Evolutionary conservation across 1,284 basidiomycete species (phyloP).

Genomic region (Cutaneotrichosporon cutaneum): DNA sequence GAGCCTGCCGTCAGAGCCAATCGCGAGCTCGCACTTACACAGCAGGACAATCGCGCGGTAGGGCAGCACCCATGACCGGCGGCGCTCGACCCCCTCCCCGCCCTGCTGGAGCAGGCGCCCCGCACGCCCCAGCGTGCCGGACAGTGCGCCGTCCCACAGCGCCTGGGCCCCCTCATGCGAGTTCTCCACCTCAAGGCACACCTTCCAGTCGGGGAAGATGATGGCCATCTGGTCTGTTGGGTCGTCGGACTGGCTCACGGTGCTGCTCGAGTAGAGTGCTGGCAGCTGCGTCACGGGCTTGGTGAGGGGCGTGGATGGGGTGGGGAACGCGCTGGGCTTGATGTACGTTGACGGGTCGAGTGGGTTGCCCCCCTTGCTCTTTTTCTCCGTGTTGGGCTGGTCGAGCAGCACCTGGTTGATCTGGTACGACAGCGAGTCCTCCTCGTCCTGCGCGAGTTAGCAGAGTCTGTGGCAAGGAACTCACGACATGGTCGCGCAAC

Average conservation of each 20-base stretch:
- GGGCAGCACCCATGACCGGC: slow-evolving; percentile 65
- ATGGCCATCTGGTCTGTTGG: slow-evolving; percentile 68
- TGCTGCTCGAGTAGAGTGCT: slow-evolving; percentile 68
- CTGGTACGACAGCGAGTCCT: slow-evolving; percentile 66
- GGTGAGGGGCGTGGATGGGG: slow-evolving; percentile 31
- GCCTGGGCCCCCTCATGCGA: slow-evolving; percentile 65
- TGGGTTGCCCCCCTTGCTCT: slow-evolving; percentile 24
- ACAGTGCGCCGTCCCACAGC: slow-evolving; percentile 65
- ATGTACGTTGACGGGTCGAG: slow-evolving; percentile 28
- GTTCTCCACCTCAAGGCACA: slow-evolving; percentile 67
- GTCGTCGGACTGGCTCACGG: slow-evolving; percentile 71
- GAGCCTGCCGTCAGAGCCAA: slow-evolving; percentile 62
- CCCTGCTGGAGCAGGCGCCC: slow-evolving; percentile 32
- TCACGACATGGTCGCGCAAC: slow-evolving; percentile 67
- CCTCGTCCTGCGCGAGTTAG: slow-evolving; percentile 53
- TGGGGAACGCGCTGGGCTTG: slow-evolving; percentile 37
- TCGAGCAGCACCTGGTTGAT: slow-evolving; percentile 49
- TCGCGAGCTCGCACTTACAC: slow-evolving; percentile 60
- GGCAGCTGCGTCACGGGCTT: slow-evolving; percentile 51
- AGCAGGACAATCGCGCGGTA: slow-evolving; percentile 70
- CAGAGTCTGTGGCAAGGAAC: slow-evolving; percentile 12
- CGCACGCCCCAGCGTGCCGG: slow-evolving; percentile 56
- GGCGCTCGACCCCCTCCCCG: slow-evolving; percentile 36
- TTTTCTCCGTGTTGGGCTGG: slow-evolving; percentile 24
- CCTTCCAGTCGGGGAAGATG: slow-evolving; percentile 85